These are phyloP conservation scores for Phytophthora litchii DNA, from an alignment of 352 stramenopile species.

Conservation along the genomic window DNA sequence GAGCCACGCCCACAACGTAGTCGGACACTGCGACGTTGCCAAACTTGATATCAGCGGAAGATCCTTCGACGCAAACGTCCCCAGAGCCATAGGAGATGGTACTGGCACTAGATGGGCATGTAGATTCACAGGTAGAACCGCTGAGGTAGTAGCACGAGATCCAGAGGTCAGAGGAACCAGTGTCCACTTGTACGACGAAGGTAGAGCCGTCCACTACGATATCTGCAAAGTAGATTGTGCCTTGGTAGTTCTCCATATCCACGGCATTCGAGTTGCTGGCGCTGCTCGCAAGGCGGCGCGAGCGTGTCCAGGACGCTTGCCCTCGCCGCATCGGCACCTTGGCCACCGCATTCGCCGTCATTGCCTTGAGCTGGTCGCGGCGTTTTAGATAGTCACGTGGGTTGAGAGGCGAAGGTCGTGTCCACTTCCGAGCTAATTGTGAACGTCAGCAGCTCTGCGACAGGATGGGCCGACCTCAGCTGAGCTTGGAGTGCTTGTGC, in stretches of 20 bases:
- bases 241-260: constrained; percentile 57
- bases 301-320: constrained; percentile 13
- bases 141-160: constrained; percentile 68
- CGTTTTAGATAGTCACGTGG: neutral
- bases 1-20: constrained; percentile 64
- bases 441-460: constrained; percentile 9
- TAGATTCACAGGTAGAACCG: constrained; percentile 39
- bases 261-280: constrained; percentile 42
- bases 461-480: constrained; percentile 12
- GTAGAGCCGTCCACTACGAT: constrained; percentile 47
- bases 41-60: constrained; percentile 46
- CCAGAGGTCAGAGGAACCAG: constrained; percentile 81
- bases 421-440: constrained; percentile 17
- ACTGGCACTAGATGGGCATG: constrained; percentile 45
- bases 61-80: constrained; percentile 62
- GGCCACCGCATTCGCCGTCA: constrained; percentile 11
- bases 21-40: constrained; percentile 47
- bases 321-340: constrained; percentile 29
- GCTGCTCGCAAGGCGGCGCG: constrained; percentile 36
- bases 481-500: constrained; percentile 14
- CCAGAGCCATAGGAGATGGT: constrained; percentile 74
- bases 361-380: neutral
- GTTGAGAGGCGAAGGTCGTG: constrained; percentile 17
- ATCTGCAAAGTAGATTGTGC: constrained; percentile 70
- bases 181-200: constrained; percentile 73